phyloP scores from a whole-genome alignment of 2,329 filamentous ascomycete genomes.

The Alternaria arborescens region DNA sequence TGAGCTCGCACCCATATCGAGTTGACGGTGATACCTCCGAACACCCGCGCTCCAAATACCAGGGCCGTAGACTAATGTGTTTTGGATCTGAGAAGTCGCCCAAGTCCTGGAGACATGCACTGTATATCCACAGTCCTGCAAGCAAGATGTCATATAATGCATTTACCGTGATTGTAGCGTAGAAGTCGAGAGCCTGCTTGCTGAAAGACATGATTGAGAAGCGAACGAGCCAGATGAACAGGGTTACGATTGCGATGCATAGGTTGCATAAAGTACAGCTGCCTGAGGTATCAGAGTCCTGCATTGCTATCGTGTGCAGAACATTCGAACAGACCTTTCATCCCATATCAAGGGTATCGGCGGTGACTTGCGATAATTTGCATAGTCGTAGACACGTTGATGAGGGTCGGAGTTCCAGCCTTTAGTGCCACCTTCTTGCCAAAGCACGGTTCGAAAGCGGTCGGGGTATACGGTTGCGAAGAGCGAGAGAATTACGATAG shows the following conservation, averaged over 20 bases:
- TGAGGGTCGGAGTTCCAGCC: conserved; percentile 32
- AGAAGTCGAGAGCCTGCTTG: conserved; percentile 15
- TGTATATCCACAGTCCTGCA: conserved; percentile 26
- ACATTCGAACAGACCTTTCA: conserved; percentile 15
- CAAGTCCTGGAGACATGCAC: conserved; percentile 16
- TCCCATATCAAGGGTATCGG: conserved; percentile 31
- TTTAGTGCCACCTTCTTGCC: conserved; percentile 22
- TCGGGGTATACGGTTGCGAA: conserved; percentile 20
- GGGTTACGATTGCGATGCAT: conserved; percentile 17
- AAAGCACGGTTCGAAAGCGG: conserved; percentile 17
- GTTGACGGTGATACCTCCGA: conserved; percentile 6
- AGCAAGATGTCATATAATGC: conserved; percentile 28
- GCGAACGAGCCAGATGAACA: conserved; percentile 23
- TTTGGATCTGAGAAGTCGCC: conserved; percentile 26
- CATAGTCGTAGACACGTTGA: conserved; percentile 26
- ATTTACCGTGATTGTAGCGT: conserved; percentile 17
- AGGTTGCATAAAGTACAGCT: conserved; percentile 24
- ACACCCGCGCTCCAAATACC: conserved; percentile 29
- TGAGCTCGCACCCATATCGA: conserved; percentile 10
- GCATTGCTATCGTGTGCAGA: neutral
- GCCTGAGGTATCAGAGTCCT: neutral
- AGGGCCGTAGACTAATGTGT: conserved; percentile 24
- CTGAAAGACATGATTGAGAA: conserved; percentile 17
- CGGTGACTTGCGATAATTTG: conserved; percentile 25
- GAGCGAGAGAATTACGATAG: conserved; percentile 15